Evolutionary conservation across 108 stramenopile genomes (phyloP), one percentile per base, ranked within the genome.

Genomic region (Seminavis robusta): DNA sequence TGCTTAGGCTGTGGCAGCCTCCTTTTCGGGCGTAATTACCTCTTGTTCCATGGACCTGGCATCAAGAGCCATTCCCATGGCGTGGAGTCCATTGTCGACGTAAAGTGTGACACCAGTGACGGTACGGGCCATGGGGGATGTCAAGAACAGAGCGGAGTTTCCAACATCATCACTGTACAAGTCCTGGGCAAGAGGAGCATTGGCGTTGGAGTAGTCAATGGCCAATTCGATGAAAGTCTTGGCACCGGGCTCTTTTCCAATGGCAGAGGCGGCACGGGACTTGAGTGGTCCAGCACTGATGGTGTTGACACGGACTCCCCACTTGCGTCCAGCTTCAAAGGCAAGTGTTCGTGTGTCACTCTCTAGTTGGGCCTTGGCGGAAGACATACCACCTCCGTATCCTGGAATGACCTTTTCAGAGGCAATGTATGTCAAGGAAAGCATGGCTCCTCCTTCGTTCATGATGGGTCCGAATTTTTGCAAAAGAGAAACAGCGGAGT

Each of bases 191-290:
- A 98, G 70, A 21, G 97, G 97, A 24, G 97, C 88, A 69, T 98
- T 98, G 26, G 94, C 92, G 43, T 89, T 92, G 61, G 88, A 88
- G 69, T 98, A 98, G 67, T 98, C 98, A 66, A 98, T 97, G 37
- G 98, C 98, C 57, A 92, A 88, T 61, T 98, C 98, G 60, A 97
- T 97, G 79, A 98, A 98, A 36, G 95, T 95, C 84, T 94, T 96
- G 47, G 90, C 82, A 56, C 78, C 94, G 31, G 80, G 85, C 62
- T 90, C 88, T 84, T 80, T 88, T 30, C 89, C 96, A 69, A 95
- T 97, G 62, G 85, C 91, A 29, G 84, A 81, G 11, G 98, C 98
- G 33, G 98, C 98, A 54, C 98, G 84, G 26, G 86, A 88, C 70
- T 97, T 97, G 34, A 98, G 85, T 24, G 98, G 98, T n/a, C 98